Evolutionary conservation across 75 land plant species (phyloP), one percentile per base, ranked within the genome.

Genomic region (Sequoiadendron giganteum): DNA sequence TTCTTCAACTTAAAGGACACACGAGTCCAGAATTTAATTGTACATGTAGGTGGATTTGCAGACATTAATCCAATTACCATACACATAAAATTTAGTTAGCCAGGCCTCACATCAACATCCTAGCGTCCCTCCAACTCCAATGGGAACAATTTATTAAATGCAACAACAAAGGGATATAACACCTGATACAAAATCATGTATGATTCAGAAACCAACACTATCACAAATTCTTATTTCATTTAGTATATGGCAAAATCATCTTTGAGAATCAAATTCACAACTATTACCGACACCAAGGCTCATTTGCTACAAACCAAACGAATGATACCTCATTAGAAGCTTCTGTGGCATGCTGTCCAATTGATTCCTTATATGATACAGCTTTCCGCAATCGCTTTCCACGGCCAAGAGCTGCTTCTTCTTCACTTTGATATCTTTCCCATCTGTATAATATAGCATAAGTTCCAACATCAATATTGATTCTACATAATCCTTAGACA

Each of bases 341-440:
- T 85, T 97, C 99, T 81, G 56, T 89, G 30, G 93, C 85, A 75
- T 91, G 88, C 42, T 89, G 68, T 86, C 91, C 92, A 92, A 91
- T 90, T 61, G 93, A 93, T 84, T 97, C 99, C 81, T 92, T 94
- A 85, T 95, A 95, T 30, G 99, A 95, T 83, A 97, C 93, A 86
- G 95, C 92, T 91, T 98, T 96, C 43, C 99, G 92, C 80, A 87
- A 88, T 13, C 99, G 93, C 87, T 98, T 98, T 5, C 99, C 99
- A 19, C 99, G 94, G 18, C 99, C 99, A 92, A 97, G 99, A 82
- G 90, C 94, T 68, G 96, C 99, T 91, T 96, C 98, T 89, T 97
- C 98, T 89, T 96, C 98, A 30, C 34, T 93, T 81, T 97, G 99
- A 84, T 94, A 92, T 61, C 92, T 96, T 87, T 97, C 99, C 99